These are phyloP conservation scores for Hydnum rufescens DNA, from an alignment of 768 basidiomycete species.

Conservation along the genomic window DNA sequence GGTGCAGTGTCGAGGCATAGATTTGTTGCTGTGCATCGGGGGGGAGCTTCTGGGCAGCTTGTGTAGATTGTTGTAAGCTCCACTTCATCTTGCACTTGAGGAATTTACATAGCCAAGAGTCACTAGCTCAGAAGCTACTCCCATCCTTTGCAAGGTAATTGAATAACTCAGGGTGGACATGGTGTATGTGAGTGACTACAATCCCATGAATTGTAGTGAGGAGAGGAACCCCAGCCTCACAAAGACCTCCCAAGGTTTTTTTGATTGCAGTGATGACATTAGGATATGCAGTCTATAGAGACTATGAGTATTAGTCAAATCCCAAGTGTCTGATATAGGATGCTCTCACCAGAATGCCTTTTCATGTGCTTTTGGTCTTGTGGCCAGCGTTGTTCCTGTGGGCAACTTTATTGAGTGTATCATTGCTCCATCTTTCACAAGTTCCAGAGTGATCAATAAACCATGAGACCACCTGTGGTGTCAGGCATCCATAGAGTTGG, in stretches of 20 bases:
- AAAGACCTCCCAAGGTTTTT: conserved; percentile 7
- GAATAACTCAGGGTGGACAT: conserved; percentile 16
- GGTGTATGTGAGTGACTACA: conserved; percentile 17
- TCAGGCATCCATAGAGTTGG: neutral
- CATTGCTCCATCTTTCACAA: neutral
- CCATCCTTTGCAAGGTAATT: conserved; percentile 14
- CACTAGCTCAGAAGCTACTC: conserved; percentile 15
- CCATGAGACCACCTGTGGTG: neutral
- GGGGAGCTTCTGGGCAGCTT: conserved; percentile 22
- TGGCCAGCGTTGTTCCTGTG: neutral
- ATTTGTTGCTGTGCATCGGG: conserved; percentile 14
- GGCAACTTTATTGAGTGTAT: neutral
- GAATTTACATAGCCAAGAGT: conserved; percentile 15
- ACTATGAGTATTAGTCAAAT: neutral
- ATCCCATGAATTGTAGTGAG: conserved; percentile 15
- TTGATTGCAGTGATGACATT: neutral
- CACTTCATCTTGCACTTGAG: conserved; percentile 14
- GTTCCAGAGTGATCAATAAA: neutral
- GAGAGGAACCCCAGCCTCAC: conserved; percentile 13
- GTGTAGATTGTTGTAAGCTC: conserved; percentile 16
- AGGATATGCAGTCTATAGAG: neutral
- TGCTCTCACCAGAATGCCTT: neutral
- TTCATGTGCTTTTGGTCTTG: neutral
- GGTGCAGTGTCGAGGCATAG: conserved; percentile 11
- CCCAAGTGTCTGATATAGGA: neutral